phyloP scores from a whole-genome alignment of 1,284 basidiomycete genomes.

The Apiotrichum domesticum region DNA sequence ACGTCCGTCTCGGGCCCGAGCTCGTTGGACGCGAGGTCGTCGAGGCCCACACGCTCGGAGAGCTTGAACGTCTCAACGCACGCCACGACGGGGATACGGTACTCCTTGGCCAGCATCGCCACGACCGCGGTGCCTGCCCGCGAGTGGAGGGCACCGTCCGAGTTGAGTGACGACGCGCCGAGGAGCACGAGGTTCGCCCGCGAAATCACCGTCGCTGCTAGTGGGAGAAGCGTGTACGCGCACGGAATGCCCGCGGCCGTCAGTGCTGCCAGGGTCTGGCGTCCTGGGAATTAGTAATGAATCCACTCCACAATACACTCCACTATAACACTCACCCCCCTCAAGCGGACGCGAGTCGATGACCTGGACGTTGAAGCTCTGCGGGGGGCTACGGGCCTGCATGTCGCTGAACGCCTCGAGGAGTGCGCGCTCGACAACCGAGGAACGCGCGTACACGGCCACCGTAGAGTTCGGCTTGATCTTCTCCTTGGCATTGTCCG shows the following conservation, averaged over 20 bases:
- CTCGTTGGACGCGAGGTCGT: constrained; percentile 95
- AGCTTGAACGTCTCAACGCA: constrained; percentile 99
- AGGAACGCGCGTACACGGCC: constrained; percentile 88
- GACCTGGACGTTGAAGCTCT: constrained; percentile 80
- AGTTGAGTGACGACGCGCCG: constrained; percentile 88
- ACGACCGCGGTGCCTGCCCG: constrained; percentile 92
- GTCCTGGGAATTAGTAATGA: constrained; percentile 53
- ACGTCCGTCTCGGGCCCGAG: constrained; percentile 56
- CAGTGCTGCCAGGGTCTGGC: constrained; percentile 67
- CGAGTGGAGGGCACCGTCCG: constrained; percentile 91
- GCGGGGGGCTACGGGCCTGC: constrained; percentile 55
- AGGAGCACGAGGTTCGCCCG: constrained; percentile 74
- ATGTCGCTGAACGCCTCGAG: constrained; percentile 60
- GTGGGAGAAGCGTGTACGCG: constrained; percentile 87
- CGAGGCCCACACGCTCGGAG: constrained; percentile 84
- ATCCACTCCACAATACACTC: too few relatives aligned
- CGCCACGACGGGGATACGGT: constrained; percentile 86
- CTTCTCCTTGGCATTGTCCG: constrained; percentile 79
- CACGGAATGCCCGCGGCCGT: constrained; percentile 71
- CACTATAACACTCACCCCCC: constrained; percentile 59
- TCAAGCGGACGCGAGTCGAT: constrained; percentile 91
- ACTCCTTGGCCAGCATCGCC: constrained; percentile 88
- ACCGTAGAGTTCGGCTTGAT: constrained; percentile 91
- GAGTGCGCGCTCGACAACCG: constrained; percentile 85
- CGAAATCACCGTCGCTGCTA: constrained; percentile 75